These are phyloP conservation scores for Inonotus obliquus DNA, from an alignment of 1,284 basidiomycete species.

Conservation along the genomic window DNA sequence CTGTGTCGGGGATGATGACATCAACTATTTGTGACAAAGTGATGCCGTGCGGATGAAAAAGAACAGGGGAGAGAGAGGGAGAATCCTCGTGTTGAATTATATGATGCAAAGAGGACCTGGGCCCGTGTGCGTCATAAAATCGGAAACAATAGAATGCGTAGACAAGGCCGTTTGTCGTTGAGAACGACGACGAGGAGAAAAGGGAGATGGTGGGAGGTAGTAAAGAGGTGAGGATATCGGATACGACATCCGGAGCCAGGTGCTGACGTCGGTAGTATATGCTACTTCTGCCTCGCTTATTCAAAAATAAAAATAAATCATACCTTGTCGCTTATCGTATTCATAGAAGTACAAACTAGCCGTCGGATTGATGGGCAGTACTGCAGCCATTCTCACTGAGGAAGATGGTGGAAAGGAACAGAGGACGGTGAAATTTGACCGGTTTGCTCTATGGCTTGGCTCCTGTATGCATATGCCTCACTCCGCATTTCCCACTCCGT, in stretches of 20 bases:
- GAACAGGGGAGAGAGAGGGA: no score
- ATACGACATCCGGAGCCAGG: no score
- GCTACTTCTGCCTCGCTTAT: background rate
- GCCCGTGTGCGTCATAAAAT: no score
- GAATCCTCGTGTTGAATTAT: no score
- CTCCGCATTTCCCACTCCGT: no score
- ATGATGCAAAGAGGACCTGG: background rate
- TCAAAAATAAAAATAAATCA: no score
- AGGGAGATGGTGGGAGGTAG: no score
- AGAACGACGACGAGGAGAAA: background rate
- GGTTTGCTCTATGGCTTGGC: background rate
- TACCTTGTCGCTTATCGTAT: slow-evolving; percentile 3
- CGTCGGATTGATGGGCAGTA: no score
- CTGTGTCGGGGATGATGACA: background rate
- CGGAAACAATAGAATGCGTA: background rate
- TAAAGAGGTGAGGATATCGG: no score
- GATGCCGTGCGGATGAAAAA: background rate
- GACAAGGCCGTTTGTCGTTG: background rate
- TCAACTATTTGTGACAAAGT: background rate
- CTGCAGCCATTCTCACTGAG: background rate
- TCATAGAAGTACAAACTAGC: background rate
- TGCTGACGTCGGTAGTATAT: background rate
- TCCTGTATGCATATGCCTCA: no score
- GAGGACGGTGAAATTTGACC: background rate
- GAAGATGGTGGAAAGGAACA: background rate